These are phyloP conservation scores for Cyberlindnera sargentensis DNA, from an alignment of 805 yeast genomes.

Conservation along the genomic window DNA sequence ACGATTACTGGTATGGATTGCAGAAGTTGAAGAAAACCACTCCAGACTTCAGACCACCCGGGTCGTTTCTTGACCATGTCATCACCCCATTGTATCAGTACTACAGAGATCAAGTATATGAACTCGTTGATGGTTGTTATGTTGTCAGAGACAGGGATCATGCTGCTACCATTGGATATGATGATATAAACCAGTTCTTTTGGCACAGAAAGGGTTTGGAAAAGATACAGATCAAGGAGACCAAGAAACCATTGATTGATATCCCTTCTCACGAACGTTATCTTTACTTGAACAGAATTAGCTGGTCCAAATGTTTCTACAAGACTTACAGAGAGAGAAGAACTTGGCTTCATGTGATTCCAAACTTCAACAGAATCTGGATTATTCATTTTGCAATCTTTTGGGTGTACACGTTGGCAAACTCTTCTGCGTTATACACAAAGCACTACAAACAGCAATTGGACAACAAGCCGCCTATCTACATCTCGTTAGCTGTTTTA, in stretches of 20 bases:
- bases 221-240: constrained; percentile 40
- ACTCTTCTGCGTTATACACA: constrained; percentile 64
- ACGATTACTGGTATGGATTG: constrained; percentile 52
- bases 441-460: constrained; percentile 42
- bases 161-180: constrained; percentile 70
- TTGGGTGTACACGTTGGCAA: constrained; percentile 70
- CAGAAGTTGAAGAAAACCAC: constrained; percentile 28
- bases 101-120: constrained; percentile 49
- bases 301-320: constrained; percentile 62
- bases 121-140: constrained; percentile 35
- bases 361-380: constrained; percentile 77
- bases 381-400: constrained; percentile 65
- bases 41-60: constrained; percentile 26
- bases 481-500: constrained; percentile 48
- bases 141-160: constrained; percentile 56
- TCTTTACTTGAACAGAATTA: constrained; percentile 41
- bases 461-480: constrained; percentile 55
- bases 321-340: constrained; percentile 74
- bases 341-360: constrained; percentile 67
- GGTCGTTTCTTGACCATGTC: constrained; percentile 51
- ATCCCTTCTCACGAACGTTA: constrained; percentile 52
- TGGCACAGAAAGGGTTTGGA: constrained; percentile 75
- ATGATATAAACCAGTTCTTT: constrained; percentile 82
- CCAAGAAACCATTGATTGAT: constrained; percentile 25
- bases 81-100: constrained; percentile 70